phyloP scores from a whole-genome alignment of 805 yeast genomes.

The Sungouiozyma intestinalis region DNA sequence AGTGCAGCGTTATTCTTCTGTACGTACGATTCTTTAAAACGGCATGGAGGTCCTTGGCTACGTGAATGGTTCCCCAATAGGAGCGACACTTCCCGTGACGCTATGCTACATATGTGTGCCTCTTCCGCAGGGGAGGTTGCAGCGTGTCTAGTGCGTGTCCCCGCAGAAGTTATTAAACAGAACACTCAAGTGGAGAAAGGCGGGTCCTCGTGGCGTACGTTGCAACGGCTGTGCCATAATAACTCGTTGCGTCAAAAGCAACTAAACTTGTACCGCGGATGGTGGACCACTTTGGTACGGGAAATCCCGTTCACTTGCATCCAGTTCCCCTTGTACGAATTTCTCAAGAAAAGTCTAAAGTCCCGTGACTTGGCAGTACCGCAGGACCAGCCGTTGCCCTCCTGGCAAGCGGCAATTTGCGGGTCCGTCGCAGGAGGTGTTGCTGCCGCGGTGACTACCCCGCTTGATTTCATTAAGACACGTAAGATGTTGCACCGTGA shows the following conservation, averaged over 20 bases:
- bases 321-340: constrained; percentile 91
- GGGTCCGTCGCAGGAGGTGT: constrained; percentile 76
- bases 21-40: constrained; percentile 72
- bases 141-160: constrained; percentile 91
- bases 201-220: constrained; percentile 53
- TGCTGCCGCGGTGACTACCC: constrained; percentile 76
- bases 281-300: constrained; percentile 83
- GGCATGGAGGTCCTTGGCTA: constrained; percentile 31
- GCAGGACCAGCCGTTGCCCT: background rate
- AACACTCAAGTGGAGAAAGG: constrained; percentile 68
- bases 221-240: constrained; percentile 26
- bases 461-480: constrained; percentile 69
- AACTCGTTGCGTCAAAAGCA: constrained; percentile 49
- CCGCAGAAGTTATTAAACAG: constrained; percentile 94
- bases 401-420: constrained; percentile 67
- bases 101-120: constrained; percentile 67
- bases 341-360: constrained; percentile 44
- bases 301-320: constrained; percentile 95
- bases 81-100: constrained; percentile 27
- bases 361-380: constrained; percentile 34
- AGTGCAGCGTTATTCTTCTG: constrained; percentile 67
- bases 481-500: constrained; percentile 68
- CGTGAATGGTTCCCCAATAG: constrained; percentile 11
- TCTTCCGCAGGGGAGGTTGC: constrained; percentile 88
- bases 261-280: constrained; percentile 82